Evolutionary conservation across 768 basidiomycete genomes (phyloP).

Genomic region (Imleria badia): DNA sequence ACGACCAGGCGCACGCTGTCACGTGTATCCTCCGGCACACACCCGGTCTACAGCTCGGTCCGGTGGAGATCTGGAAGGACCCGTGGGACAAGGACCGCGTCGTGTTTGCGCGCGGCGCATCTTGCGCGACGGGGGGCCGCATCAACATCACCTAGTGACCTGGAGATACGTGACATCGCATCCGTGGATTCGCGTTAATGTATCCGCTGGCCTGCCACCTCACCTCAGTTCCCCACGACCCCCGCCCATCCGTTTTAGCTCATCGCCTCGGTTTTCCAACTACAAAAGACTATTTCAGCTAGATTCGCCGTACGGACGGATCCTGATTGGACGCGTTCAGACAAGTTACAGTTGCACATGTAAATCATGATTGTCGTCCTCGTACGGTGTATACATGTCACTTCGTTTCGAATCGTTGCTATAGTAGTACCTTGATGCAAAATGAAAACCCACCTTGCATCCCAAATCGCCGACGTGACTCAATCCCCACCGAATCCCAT

Average conservation of each 20-base stretch:
- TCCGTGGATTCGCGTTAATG: conserved; percentile 3
- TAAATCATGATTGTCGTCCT: conserved; percentile 17
- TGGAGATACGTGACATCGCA: conserved; percentile 1
- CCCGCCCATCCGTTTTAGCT: conserved; percentile 2
- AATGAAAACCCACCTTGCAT: neutral
- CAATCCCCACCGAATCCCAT: no score
- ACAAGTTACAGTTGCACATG: neutral
- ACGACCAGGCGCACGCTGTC: conserved; percentile 67
- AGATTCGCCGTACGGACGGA: neutral
- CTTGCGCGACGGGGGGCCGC: neutral
- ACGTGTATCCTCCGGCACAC: conserved; percentile 50
- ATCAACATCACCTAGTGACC: conserved; percentile 19
- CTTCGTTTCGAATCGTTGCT: conserved; percentile 22
- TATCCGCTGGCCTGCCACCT: conserved; percentile 8
- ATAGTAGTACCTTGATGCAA: conserved; percentile 7
- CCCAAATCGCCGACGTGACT: no score
- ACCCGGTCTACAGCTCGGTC: conserved; percentile 44
- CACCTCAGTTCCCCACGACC: conserved; percentile 10
- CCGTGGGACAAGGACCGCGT: conserved; percentile 76
- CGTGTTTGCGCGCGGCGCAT: conserved; percentile 53
- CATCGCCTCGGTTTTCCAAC: conserved; percentile 8
- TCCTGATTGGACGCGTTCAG: neutral
- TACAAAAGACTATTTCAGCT: neutral
- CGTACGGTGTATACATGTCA: neutral
- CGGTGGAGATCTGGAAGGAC: conserved; percentile 69